A percentile compares a stretch with the other conserved stretches of the same genome.
These are phyloP conservation scores for Colletotrichum chrysophilum DNA, from an alignment of 2,329 filamentous ascomycete genomes.

Conservation along the genomic window DNA sequence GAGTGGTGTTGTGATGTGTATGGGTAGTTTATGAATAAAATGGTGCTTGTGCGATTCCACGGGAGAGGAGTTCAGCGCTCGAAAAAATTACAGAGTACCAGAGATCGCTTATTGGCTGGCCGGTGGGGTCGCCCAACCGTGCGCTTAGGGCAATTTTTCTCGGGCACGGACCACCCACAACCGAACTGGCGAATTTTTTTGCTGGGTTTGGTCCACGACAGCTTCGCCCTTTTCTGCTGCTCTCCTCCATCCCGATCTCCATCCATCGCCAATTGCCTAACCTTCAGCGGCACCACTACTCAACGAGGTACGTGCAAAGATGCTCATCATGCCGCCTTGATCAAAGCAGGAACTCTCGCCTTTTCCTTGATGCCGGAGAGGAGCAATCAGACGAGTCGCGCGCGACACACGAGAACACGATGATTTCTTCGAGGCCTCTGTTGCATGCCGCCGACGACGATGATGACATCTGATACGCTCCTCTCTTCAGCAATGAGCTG, in stretches of 20 bases:
- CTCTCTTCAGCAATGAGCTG: conserved; percentile 68
- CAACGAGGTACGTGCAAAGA: conserved; percentile 49
- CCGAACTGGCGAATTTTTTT: conserved; percentile 29
- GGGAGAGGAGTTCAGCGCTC: not conserved
- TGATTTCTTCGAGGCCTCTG: not conserved
- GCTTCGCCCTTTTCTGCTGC: conserved; percentile 17
- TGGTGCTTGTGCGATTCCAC: conserved; percentile 26
- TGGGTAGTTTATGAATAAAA: conserved; percentile 36
- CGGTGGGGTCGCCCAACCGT: not conserved
- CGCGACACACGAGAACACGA: conserved; percentile 4
- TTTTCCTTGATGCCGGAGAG: conserved; percentile 60
- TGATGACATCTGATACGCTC: conserved; percentile 58
- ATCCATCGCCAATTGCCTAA: conserved; percentile 30
- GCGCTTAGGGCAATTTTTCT: conserved; percentile 48
- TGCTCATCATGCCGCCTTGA: conserved; percentile 28
- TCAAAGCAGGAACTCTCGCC: conserved; percentile 42
- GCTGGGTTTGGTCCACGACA: not conserved
- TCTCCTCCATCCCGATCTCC: conserved; percentile 15
- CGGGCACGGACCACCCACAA: conserved; percentile 46
- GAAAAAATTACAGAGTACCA: not conserved
- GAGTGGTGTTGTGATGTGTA: conserved; percentile 49
- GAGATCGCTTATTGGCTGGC: conserved; percentile 12
- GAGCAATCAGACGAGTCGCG: conserved; percentile 60
- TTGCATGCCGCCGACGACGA: conserved; percentile 28
- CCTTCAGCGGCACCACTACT: conserved; percentile 27